A percentile compares a stretch with the other conserved stretches of the same genome.
phyloP scores from a whole-genome alignment of 2,329 filamentous ascomycete genomes.

The Fusarium sp. region DNA sequence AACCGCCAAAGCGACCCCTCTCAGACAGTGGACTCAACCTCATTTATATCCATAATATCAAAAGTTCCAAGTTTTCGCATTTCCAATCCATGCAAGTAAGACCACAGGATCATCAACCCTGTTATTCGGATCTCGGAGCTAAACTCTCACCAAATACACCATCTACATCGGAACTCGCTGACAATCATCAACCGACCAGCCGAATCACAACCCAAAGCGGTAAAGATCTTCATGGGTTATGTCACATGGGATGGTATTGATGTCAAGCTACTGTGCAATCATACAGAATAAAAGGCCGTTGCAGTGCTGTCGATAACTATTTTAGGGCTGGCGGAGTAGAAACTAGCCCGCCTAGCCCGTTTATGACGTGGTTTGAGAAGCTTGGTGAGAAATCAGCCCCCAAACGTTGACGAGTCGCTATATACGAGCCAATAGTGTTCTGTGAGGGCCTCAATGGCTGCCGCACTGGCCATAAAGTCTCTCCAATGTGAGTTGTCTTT shows the following conservation, averaged over 20 bases:
- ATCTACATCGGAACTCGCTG: not conserved
- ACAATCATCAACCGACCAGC: not conserved
- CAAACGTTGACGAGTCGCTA: not conserved
- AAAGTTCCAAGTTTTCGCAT: not conserved
- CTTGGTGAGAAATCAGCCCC: not conserved
- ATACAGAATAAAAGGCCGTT: not conserved
- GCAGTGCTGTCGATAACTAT: fast-evolving
- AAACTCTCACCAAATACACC: not conserved
- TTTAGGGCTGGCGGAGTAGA: not conserved
- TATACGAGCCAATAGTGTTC: fast-evolving
- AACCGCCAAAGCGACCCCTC: not conserved
- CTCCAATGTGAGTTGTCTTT: not conserved
- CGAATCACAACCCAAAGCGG: fast-evolving
- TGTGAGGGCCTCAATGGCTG: not conserved
- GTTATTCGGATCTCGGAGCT: not conserved
- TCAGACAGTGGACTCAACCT: not conserved
- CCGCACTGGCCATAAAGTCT: not conserved
- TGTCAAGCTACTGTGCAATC: not conserved
- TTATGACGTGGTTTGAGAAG: not conserved
- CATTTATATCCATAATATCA: not conserved
- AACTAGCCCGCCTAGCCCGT: not conserved
- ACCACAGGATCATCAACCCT: not conserved
- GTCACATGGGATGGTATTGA: not conserved
- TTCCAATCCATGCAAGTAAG: not conserved
- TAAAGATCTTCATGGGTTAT: fast-evolving